phyloP scores from a whole-genome alignment of 2,329 filamentous ascomycete species.

The Microcyclosporella mali region DNA sequence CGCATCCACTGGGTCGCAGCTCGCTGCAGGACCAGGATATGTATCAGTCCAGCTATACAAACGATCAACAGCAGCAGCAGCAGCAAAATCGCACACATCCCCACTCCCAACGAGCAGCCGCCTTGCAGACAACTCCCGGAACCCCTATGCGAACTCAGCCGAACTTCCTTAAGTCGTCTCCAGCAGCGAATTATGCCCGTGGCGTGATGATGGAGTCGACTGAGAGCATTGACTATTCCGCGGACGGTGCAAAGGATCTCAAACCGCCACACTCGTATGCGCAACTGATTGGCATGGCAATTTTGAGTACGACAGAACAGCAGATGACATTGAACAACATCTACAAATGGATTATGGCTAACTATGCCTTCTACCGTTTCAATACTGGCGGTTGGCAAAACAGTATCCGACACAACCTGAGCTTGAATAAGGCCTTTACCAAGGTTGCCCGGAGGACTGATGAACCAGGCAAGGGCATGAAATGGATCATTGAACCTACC shows the following conservation, averaged over 20 bases:
- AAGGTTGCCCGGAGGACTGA: slow-evolving; percentile 90
- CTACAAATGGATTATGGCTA: slow-evolving; percentile 84
- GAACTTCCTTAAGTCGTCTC: slow-evolving; percentile 40
- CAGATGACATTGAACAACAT: slow-evolving; percentile 89
- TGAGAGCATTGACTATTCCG: slow-evolving; percentile 65
- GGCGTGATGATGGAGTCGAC: slow-evolving; percentile 48
- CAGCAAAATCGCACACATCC: slow-evolving; percentile 30
- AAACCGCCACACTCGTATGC: slow-evolving; percentile 97
- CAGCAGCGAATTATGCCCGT: slow-evolving; percentile 41
- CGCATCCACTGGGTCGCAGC: slow-evolving; percentile 13
- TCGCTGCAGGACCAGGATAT: slow-evolving; percentile 18
- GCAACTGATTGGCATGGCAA: slow-evolving; percentile 93
- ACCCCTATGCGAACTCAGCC: slow-evolving; percentile 30
- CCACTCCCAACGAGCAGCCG: slow-evolving; percentile 30
- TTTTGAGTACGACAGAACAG: slow-evolving; percentile 76
- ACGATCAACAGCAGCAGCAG: slow-evolving; percentile 18
- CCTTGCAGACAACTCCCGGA: slow-evolving; percentile 29
- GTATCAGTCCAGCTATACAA: slow-evolving; percentile 22
- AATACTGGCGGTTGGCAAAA: slow-evolving; percentile 94
- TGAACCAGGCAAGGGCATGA: slow-evolving; percentile 97
- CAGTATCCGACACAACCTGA: slow-evolving; percentile 93
- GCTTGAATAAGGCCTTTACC: slow-evolving; percentile 87
- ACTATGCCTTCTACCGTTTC: slow-evolving; percentile 89
- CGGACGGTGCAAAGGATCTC: slow-evolving; percentile 78
- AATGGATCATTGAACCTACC: slow-evolving; percentile 89